These are phyloP conservation scores for Colletotrichum shisoi DNA, from an alignment of 2,329 filamentous ascomycete species.

Conservation along the genomic window DNA sequence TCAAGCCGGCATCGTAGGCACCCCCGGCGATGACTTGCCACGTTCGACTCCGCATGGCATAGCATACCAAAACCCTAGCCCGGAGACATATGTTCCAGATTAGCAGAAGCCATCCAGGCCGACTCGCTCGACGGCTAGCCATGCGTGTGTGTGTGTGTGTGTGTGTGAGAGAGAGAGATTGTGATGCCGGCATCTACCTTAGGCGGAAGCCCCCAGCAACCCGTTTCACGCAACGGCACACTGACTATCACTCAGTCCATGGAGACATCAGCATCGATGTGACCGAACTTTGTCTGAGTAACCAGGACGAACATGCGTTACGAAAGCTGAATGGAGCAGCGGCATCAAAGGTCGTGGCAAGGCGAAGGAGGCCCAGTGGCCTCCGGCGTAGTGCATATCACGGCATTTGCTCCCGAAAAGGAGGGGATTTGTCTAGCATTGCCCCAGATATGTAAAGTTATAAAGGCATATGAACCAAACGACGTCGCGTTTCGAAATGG, in stretches of 20 bases:
- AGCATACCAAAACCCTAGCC: background rate
- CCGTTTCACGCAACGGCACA: background rate
- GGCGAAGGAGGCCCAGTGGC: background rate
- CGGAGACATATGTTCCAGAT: background rate
- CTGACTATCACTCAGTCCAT: background rate
- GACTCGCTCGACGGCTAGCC: background rate
- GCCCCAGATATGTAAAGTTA: background rate
- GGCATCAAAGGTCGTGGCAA: background rate
- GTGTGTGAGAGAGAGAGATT: background rate
- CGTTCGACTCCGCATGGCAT: background rate
- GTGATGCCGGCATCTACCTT: background rate
- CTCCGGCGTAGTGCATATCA: background rate
- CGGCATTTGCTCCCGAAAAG: background rate
- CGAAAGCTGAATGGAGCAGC: background rate
- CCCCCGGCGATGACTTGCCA: background rate
- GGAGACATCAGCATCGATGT: background rate
- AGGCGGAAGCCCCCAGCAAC: background rate
- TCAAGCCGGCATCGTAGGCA: background rate
- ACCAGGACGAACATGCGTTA: background rate
- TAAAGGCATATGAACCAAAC: constrained; percentile 16
- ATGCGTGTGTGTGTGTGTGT: no score
- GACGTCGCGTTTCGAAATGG: constrained; percentile 16
- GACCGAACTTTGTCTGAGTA: background rate
- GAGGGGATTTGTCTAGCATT: background rate
- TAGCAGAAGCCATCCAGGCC: background rate